These are phyloP conservation scores for Vitis amurensis DNA, from an alignment of 164 flowering plant species.

Conservation along the genomic window DNA sequence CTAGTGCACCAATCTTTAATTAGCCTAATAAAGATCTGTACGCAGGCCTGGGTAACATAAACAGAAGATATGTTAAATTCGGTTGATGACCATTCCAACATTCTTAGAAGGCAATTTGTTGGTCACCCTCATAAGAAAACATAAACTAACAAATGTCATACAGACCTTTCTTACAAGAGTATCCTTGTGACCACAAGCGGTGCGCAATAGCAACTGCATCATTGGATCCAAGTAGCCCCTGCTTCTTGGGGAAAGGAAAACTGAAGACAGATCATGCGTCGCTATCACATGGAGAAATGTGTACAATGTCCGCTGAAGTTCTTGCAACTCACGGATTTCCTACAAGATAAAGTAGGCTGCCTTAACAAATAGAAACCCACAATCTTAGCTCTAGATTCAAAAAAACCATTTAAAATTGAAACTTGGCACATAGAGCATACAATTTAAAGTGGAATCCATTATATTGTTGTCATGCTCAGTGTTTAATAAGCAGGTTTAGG, in stretches of 20 bases:
- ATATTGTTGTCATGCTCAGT: too few species aligned
- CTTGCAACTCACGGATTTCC: constrained; percentile 94
- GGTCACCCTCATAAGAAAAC: too few species aligned
- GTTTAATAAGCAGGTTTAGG: too few species aligned
- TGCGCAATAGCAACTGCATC: constrained; percentile 68
- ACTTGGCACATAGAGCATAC: background rate
- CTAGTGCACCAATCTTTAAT: constrained; percentile 89
- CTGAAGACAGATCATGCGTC: constrained; percentile 80
- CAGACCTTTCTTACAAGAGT: constrained; percentile 75
- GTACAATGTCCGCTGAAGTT: constrained; percentile 78
- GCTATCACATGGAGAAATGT: constrained; percentile 86
- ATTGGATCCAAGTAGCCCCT: constrained; percentile 61
- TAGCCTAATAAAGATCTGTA: constrained; percentile 82
- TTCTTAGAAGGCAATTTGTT: background rate
- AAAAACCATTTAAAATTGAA: background rate
- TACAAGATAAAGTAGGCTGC: constrained; percentile 24
- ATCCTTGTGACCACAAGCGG: constrained; percentile 87
- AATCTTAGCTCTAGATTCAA: background rate
- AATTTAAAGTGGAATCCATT: background rate
- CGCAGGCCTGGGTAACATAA: constrained; percentile 66
- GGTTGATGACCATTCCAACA: background rate
- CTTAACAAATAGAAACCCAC: background rate
- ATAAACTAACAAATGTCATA: constrained; percentile 4
- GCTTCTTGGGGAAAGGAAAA: constrained; percentile 78
- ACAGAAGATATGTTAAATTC: constrained; percentile 12